Percentiles rank a stretch among this genome's conserved stretches.
Evolutionary conservation across 2,329 filamentous ascomycete species (phyloP).

Genomic region (Epichloe sibirici): DNA sequence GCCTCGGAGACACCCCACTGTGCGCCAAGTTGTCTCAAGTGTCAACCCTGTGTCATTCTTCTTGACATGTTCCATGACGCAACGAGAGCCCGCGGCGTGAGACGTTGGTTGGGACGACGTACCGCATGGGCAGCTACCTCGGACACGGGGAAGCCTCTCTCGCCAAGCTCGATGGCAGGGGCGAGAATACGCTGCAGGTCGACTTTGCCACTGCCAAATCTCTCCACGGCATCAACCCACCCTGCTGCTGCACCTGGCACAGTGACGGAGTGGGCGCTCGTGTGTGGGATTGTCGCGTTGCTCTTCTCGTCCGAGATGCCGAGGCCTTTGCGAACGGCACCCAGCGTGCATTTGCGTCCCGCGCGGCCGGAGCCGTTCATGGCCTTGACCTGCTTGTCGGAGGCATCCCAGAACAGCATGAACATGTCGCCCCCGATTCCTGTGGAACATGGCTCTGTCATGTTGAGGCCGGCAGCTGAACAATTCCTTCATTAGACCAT

Average conservation of each 20-base stretch:
- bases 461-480: conserved; percentile 74
- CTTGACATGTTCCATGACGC: background rate
- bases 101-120: conserved; percentile 21
- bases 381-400: conserved; percentile 68
- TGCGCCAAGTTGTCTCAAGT: too few species aligned
- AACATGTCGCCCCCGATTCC: conserved; percentile 98
- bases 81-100: background rate
- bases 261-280: conserved; percentile 69
- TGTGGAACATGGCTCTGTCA: conserved; percentile 86
- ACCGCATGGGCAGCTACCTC: conserved; percentile 62
- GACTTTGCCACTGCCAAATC: conserved; percentile 80
- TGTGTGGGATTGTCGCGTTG: conserved; percentile 52
- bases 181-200: conserved; percentile 63
- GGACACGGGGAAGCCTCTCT: conserved; percentile 81
- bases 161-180: conserved; percentile 75
- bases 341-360: conserved; percentile 54
- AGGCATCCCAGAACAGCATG: conserved; percentile 80
- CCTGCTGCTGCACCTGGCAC: conserved; percentile 85
- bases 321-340: conserved; percentile 57
- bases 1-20: conserved; percentile 63
- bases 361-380: conserved; percentile 91
- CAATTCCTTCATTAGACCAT: background rate
- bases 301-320: conserved; percentile 44
- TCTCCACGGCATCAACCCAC: conserved; percentile 81
- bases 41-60: too few species aligned